Evolutionary conservation across 1,284 basidiomycete species (phyloP), one percentile per base, ranked within the genome.

Genomic region (Apiotrichum porosum): DNA sequence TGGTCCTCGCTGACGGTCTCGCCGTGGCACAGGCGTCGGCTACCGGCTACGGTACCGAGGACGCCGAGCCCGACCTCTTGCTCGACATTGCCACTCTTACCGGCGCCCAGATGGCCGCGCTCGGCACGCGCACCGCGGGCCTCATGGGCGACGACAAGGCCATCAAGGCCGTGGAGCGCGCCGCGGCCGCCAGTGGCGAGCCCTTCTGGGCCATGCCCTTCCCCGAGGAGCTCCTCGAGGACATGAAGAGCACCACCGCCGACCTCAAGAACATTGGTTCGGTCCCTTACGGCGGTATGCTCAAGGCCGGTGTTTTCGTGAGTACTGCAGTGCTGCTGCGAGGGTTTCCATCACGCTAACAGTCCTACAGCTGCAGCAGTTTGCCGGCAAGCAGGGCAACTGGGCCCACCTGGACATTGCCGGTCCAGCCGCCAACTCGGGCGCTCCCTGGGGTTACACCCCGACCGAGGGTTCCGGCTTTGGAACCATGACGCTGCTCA

Each of bases 351-450:
- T 14, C 1, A 8, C 10, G 24, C 34, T 36, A 15, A 42, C 35
- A 37, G 4, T 2, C 5, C 32, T 35, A 2, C 46, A 52, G 51
- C 40, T 54, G 14, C 34, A 44, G 48, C 49, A 51, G 49, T 55
- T 55, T 24, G 53, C 53, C 5, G 52, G 52, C 26, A 39, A 54
- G 24, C 38, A 51, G 42, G 49, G 49, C 39, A 54, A 54, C 52
- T 54, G 52, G 52, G 52, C 45, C 17, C 52, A 54, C 40, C 45
- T 54, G 22, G 52, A 54, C 49, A 48, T 54, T 37, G 52, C 52
- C 3, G 52, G 52, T 17, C 52, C 52, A 12, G 37, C 52, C 5
- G 48, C 42, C 46, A 54, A 54, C 49, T 51, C 48, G 18, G 23
- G 26, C 21, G 26, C 39, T 12, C 42, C 52, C 5, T 43, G 41